Base-by-base conservation (phyloP, 768 basidiomycete species). In the Rhizopogon vinicolor region DNA sequence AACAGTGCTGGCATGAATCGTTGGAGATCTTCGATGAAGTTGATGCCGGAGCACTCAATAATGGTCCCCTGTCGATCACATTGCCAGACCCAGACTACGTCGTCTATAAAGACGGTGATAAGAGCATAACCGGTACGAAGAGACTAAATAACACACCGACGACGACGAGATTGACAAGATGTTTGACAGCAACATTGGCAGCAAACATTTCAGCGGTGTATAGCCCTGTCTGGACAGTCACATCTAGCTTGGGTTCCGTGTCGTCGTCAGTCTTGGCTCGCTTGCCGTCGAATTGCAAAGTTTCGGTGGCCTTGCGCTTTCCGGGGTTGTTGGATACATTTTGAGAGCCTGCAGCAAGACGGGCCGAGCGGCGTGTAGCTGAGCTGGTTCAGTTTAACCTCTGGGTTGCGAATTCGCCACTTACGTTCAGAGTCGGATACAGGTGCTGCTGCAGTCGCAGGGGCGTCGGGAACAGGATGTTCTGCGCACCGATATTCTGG, bases 151-250 rank as follows among this genome's bases (percentile, higher is more conserved):
- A 37, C 35, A 25, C 52, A 44, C 52, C 16, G 5, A 44, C 22
- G 35, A 53, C 41, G n/a, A 53, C 41, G 42, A 53, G 41, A 44
- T 44, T 44, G 31, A 53, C 16, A 12, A 42, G 16, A 8, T 53
- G 19, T 41, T 42, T 28, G n/a, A 29, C 13, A 4, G 25, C 31
- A n/a, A 44, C 7, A 44, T 53, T 13, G 41, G 52, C 22, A 16
- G 52, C 9, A 31, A 53, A 44, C 52, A 53, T 53, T 43, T 53
- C 52, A 6, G 42, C 52, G 13, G 35, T 1, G 35, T 37, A 37
- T 1, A 37, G 35, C 3, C 35, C 35, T 12, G 3, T 37, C 13
- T 37, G 13, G 35, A 37, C 35, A 37, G 13, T 37, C 35, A 5
- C 35, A 12, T 13, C 13, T 37, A 35, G 35, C 35, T 35, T 35